These are phyloP conservation scores for Thelonectria discophora DNA, from an alignment of 2,329 filamentous ascomycete genomes.

Conservation along the genomic window DNA sequence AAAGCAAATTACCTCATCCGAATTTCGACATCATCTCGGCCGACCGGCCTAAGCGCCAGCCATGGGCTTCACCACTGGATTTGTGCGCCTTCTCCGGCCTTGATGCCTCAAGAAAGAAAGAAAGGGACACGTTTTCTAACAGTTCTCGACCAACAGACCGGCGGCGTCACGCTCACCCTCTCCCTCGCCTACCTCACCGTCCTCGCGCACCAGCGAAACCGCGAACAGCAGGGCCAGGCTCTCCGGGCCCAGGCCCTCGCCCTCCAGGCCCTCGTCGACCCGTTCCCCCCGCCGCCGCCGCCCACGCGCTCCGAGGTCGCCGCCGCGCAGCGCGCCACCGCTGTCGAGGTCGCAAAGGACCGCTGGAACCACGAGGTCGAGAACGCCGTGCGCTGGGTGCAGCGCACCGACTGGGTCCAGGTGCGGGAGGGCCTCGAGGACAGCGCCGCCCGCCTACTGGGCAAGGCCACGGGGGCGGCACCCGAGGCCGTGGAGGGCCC, in stretches of 20 bases:
- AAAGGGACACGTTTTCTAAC: not conserved
- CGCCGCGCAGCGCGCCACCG: conserved; percentile 60
- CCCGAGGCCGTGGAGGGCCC: conserved; percentile 48
- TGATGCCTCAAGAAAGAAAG: no score
- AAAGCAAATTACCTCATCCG: conserved; percentile 45
- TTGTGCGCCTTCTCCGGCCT: conserved; percentile 63
- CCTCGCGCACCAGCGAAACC: conserved; percentile 74
- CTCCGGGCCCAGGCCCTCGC: conserved; percentile 66
- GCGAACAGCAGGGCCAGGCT: conserved; percentile 64
- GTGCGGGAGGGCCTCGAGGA: conserved; percentile 68
- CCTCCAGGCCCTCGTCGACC: conserved; percentile 62
- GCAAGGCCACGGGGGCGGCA: conserved; percentile 38
- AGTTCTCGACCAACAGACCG: conserved; percentile 60
- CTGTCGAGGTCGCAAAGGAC: conserved; percentile 76
- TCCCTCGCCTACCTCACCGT: conserved; percentile 77
- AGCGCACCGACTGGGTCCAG: conserved; percentile 71
- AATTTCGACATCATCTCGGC: conserved; percentile 15
- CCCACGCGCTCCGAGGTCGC: conserved; percentile 62
- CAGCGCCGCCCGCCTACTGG: conserved; percentile 56
- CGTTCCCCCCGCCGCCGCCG: conserved; percentile 56
- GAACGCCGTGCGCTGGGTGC: conserved; percentile 70
- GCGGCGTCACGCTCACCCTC: conserved; percentile 79
- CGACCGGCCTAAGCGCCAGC: conserved; percentile 42
- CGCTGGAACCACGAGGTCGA: conserved; percentile 81
- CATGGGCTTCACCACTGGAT: conserved; percentile 80